Conservation (phyloP, 2,329 filamentous ascomycete genomes). For the Stachybotrys chartarum region DNA sequence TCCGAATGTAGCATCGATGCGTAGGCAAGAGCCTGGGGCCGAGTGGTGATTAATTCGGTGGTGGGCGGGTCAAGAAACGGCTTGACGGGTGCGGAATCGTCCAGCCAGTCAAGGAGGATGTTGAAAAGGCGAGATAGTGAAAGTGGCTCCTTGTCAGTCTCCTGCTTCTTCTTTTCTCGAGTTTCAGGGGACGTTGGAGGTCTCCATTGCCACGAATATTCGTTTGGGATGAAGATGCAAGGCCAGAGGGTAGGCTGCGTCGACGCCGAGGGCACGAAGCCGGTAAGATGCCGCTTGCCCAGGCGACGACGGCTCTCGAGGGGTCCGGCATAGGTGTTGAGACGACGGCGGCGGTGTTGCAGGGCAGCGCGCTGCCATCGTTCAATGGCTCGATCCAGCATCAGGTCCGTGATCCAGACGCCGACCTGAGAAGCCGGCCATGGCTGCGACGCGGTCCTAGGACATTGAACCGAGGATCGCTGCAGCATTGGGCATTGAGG, state of each 20-base stretch:
- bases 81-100: not conserved
- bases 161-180: not conserved
- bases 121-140: slow-evolving; percentile 13
- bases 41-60: not conserved
- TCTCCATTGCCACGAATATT: slow-evolving; percentile 45
- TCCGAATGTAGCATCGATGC: not conserved
- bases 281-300: slow-evolving; percentile 48
- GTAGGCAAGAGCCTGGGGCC: not conserved
- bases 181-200: slow-evolving; percentile 28
- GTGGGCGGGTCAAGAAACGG: not conserved
- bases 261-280: slow-evolving; percentile 32
- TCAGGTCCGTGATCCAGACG: slow-evolving; percentile 23
- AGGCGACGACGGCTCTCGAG: slow-evolving; percentile 47
- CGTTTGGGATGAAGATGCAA: slow-evolving; percentile 33
- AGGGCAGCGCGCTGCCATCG: slow-evolving; percentile 15
- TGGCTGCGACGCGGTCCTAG: slow-evolving; percentile 12
- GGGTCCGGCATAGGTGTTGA: slow-evolving; percentile 43
- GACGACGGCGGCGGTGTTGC: slow-evolving; percentile 12
- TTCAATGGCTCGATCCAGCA: slow-evolving; percentile 24
- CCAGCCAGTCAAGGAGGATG: slow-evolving; percentile 19
- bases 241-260: slow-evolving; percentile 37
- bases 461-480: slow-evolving; percentile 18
- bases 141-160: slow-evolving; percentile 7
- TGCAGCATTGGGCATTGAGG: slow-evolving; percentile 18
- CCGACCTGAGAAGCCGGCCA: slow-evolving; percentile 11